phyloP scores from a whole-genome alignment of 352 stramenopile species.

The Aphanomyces invadans region DNA sequence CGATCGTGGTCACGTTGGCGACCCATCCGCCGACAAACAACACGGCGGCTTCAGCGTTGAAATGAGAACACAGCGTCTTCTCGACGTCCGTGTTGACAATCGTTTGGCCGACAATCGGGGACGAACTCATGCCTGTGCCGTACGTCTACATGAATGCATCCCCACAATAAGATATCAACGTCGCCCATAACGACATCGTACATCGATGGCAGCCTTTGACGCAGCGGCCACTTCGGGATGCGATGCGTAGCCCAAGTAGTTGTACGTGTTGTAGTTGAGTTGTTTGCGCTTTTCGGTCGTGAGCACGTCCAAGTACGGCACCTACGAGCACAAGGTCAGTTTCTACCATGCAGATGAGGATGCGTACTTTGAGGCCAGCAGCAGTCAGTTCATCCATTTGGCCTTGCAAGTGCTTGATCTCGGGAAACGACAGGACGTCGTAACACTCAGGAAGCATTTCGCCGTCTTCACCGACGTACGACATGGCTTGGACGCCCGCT shows the following conservation, averaged over 20 bases:
- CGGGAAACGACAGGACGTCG: slow-evolving; percentile 54
- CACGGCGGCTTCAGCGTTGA: slow-evolving; percentile 45
- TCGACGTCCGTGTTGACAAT: slow-evolving; percentile 66
- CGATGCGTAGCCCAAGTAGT: slow-evolving; percentile 70
- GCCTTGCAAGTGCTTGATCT: slow-evolving; percentile 48
- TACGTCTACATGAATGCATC: slow-evolving; percentile 33
- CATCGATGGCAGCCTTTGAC: slow-evolving; percentile 50
- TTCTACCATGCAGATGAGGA: not conserved
- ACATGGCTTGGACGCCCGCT: slow-evolving; percentile 27
- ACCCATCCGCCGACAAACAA: slow-evolving; percentile 71
- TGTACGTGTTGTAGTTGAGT: slow-evolving; percentile 85
- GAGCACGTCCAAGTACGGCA: slow-evolving; percentile 64
- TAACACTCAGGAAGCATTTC: slow-evolving; percentile 62
- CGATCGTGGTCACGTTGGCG: slow-evolving; percentile 70
- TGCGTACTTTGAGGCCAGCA: slow-evolving; percentile 38
- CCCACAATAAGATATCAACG: not conserved
- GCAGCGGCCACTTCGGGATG: slow-evolving; percentile 43
- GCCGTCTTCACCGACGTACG: slow-evolving; percentile 36
- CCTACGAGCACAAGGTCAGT: not conserved
- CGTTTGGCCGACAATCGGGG: slow-evolving; percentile 67
- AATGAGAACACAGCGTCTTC: slow-evolving; percentile 51
- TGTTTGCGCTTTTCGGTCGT: slow-evolving; percentile 60
- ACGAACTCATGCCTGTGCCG: slow-evolving; percentile 74
- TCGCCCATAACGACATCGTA: not conserved
- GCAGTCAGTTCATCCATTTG: slow-evolving; percentile 72